These are phyloP conservation scores for Panicum virgatum DNA, from an alignment of 202 grass and related monocot species.

Conservation along the genomic window DNA sequence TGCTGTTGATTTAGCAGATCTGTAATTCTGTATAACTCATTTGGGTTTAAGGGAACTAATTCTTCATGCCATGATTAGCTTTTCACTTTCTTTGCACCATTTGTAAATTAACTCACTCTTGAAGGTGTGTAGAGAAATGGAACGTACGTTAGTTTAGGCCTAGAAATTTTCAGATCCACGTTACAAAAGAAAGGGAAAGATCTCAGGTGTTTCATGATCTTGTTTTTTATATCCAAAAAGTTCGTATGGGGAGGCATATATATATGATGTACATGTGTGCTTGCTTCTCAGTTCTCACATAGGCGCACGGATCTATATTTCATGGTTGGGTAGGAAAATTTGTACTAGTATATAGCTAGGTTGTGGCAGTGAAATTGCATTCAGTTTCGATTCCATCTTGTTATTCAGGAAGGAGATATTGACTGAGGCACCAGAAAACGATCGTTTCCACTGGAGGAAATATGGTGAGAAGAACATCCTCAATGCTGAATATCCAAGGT, in stretches of 20 bases:
- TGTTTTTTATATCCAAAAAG: conserved; percentile 1
- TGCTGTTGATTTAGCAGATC: conserved; percentile 29
- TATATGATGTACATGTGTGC: background rate
- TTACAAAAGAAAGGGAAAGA: background rate
- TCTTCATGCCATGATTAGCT: background rate
- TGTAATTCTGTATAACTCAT: background rate
- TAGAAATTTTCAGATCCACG: background rate
- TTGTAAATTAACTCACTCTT: background rate
- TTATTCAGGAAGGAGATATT: conserved; percentile 37
- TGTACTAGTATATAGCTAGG: background rate
- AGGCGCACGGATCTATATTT: conserved; percentile 24
- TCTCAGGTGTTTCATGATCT: conserved; percentile 1
- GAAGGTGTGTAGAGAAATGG: background rate
- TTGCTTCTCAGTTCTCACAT: background rate
- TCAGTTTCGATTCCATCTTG: background rate
- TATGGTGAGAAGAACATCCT: conserved; percentile 84
- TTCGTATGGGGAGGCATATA: background rate
- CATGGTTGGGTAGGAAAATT: background rate
- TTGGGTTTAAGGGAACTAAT: background rate
- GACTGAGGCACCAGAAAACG: conserved; percentile 48
- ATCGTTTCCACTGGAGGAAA: conserved; percentile 71
- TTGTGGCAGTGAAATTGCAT: background rate
- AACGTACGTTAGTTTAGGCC: background rate
- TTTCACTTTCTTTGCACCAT: conserved; percentile 1
- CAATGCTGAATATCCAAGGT: conserved; percentile 57